Evolutionary conservation across 2,329 filamentous ascomycete genomes (phyloP), one percentile per base, ranked within the genome.

Genomic region (Venturia effusa): DNA sequence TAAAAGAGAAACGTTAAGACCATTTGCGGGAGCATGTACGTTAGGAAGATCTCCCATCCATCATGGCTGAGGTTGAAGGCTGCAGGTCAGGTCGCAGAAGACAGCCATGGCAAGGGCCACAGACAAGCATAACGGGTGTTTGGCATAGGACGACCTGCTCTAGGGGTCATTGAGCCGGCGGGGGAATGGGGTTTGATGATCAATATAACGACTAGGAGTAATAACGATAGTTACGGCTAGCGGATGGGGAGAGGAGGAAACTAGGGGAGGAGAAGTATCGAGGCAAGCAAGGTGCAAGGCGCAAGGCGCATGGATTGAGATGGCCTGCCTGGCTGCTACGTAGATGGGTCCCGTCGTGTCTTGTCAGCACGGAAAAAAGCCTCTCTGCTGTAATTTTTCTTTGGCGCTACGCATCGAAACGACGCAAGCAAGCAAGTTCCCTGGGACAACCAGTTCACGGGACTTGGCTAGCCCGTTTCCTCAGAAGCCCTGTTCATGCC

Each of bases 11-110:
- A 48, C 61, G 61, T 63, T 63, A 63, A 63, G 43, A 63, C 61
- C 61, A 40, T 59, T 41, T 40, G 51, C 45, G 48, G 61, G 61
- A 40, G 61, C 45, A 57, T 63, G 41, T 51, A 63, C 61, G 27
- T 57, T 59, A 63, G 61, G 48, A 54, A 32, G 61, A 63, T 63
- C 61, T 63, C 40, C 48, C 45, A 40, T 45, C 45, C 61, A 34
- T 54, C 61, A 51, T 63, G 45, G 61, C 45, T 51, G 45, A 63
- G 45, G 61, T 59, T 48, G 61, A 34, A 39, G 34, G 51, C 27
- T 63, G 61, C 61, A 63, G 61, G 34, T 63, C 51, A 63, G 61
- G 61, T 63, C 39, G 51, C 34, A 63, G 39, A 32, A 57, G 32
- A 55, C 61, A 63, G 61, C 61, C 51, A 63, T 57, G 41, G 51